Conservation (phyloP, 352 stramenopile species). For the Pythium periplocum region DNA sequence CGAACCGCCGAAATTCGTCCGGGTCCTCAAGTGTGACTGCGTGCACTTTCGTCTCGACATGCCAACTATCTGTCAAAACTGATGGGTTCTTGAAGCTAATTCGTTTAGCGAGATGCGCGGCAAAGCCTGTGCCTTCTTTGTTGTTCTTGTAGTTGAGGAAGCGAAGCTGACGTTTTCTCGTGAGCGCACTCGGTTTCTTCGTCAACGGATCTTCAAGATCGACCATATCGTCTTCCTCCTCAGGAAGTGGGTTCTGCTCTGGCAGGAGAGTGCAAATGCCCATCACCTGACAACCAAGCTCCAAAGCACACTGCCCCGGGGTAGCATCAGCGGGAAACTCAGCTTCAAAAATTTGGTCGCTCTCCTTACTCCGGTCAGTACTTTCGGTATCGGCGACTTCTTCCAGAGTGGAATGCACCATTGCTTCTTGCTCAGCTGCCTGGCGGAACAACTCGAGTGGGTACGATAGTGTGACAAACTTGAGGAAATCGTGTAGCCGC, state of each 20-base stretch:
- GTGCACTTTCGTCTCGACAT: constrained; percentile 61
- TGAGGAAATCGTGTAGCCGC: constrained; percentile 62
- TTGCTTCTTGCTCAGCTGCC: constrained; percentile 65
- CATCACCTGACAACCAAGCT: constrained; percentile 61
- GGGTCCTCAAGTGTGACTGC: constrained; percentile 37
- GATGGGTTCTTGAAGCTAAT: constrained; percentile 52
- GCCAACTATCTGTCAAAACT: constrained; percentile 64
- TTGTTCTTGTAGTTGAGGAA: constrained; percentile 63
- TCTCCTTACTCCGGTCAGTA: not conserved
- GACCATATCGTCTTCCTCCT: constrained; percentile 12
- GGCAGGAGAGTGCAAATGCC: constrained; percentile 50
- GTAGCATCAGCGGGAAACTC: constrained; percentile 70
- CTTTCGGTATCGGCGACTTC: constrained; percentile 20
- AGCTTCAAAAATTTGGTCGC: constrained; percentile 51
- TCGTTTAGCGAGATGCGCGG: constrained; percentile 64
- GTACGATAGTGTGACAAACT: constrained; percentile 63
- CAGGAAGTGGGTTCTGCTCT: constrained; percentile 23
- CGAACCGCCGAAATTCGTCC: constrained; percentile 22
- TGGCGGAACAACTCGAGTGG: constrained; percentile 67
- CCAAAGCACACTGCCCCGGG: constrained; percentile 59
- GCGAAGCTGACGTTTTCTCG: constrained; percentile 26
- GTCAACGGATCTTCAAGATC: constrained; percentile 14
- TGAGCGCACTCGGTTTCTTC: constrained; percentile 9
- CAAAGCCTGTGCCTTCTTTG: constrained; percentile 57
- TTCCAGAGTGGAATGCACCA: constrained; percentile 59